phyloP scores from a whole-genome alignment of 257 asterid genomes.

The Plantago ovata region DNA sequence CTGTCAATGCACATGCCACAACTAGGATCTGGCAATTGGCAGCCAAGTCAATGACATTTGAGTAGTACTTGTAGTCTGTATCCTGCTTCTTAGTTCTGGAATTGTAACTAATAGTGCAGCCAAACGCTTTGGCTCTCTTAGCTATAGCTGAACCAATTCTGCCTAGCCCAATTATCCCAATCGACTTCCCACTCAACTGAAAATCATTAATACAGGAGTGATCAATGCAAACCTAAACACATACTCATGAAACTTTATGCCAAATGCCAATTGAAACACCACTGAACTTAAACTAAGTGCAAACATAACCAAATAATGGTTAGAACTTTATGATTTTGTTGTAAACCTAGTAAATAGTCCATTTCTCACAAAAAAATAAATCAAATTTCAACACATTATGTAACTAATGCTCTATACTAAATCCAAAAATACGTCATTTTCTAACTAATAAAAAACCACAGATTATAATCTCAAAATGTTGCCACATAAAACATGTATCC shows the following conservation, averaged over 20 bases:
- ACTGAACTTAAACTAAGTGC: neutral
- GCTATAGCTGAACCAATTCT: conserved; percentile 81
- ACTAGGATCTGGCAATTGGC: conserved; percentile 67
- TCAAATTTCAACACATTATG: too few relatives aligned
- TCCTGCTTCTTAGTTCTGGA: conserved; percentile 56
- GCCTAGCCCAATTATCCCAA: conserved; percentile 78
- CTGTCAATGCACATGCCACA: conserved; percentile 68
- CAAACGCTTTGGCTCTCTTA: conserved; percentile 65
- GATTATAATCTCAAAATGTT: too few relatives aligned
- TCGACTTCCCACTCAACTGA: conserved; percentile 75
- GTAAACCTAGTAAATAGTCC: too few relatives aligned
- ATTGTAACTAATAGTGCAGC: conserved; percentile 64
- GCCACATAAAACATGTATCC: too few relatives aligned
- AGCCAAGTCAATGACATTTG: conserved; percentile 55
- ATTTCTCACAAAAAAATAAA: too few relatives aligned
- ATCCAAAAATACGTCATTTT: too few relatives aligned
- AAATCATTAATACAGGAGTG: neutral
- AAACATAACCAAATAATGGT: too few relatives aligned
- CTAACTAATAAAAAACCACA: too few relatives aligned
- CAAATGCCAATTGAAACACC: neutral
- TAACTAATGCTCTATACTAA: too few relatives aligned
- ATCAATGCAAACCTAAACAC: neutral
- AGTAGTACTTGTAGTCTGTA: conserved; percentile 44
- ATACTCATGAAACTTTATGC: neutral
- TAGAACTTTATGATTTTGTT: too few relatives aligned